Conservation (phyloP, 2,329 filamentous ascomycete genomes). For the Cryphonectria japonica region DNA sequence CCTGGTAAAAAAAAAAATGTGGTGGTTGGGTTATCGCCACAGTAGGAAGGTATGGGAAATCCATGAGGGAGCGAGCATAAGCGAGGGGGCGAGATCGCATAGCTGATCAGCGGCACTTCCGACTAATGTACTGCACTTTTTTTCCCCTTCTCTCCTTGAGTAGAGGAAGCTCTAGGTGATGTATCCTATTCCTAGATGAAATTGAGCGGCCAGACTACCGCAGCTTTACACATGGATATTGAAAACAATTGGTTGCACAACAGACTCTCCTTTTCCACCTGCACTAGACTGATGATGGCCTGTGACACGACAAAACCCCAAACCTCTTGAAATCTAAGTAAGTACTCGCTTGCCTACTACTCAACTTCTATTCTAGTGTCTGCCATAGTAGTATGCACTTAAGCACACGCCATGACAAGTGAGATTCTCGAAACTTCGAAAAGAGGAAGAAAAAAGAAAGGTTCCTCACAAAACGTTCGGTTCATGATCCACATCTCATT, state of each 20-base stretch:
- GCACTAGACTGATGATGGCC: too few relatives aligned
- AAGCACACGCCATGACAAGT: not conserved
- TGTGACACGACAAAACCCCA: too few relatives aligned
- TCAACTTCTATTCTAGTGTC: too few relatives aligned
- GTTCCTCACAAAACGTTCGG: not conserved
- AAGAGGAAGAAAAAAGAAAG: not conserved
- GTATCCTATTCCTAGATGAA: too few relatives aligned
- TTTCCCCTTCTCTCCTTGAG: too few relatives aligned
- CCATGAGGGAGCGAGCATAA: not conserved
- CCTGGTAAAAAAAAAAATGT: not conserved
- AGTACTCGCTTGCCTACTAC: not conserved
- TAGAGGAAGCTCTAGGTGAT: too few relatives aligned
- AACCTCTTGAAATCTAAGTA: too few relatives aligned
- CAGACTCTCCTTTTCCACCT: too few relatives aligned
- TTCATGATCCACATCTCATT: constrained; percentile 11
- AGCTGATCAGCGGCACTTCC: not conserved
- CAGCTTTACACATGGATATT: too few relatives aligned
- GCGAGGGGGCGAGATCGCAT: constrained; percentile 5
- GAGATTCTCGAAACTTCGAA: not conserved
- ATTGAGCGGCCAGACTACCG: not conserved
- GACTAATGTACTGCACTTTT: too few relatives aligned
- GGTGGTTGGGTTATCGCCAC: constrained; percentile 9
- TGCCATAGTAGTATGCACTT: too few relatives aligned
- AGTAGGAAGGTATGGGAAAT: constrained; percentile 3
- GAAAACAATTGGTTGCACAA: too few relatives aligned